These are phyloP conservation scores for Apiospora phragmitis DNA, from an alignment of 2,329 filamentous ascomycete genomes.

Conservation along the genomic window DNA sequence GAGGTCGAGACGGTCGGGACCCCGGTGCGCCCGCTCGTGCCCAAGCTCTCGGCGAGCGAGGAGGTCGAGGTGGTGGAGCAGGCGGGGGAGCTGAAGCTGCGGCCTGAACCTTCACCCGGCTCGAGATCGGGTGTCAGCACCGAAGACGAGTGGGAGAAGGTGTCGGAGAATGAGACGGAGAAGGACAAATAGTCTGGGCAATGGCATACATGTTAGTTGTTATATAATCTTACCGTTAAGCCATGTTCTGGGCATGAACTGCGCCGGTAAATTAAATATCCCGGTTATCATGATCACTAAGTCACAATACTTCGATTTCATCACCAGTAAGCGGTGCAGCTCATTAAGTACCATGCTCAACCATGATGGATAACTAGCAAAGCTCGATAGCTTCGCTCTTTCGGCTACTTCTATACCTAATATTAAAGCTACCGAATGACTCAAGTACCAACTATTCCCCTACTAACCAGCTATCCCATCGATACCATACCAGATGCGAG, in stretches of 20 bases:
- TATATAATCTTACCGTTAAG: not conserved
- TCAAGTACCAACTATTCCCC: not conserved
- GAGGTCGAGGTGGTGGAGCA: slow-evolving; percentile 46
- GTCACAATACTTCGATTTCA: not conserved
- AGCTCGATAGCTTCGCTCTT: not conserved
- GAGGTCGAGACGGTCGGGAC: slow-evolving; percentile 46
- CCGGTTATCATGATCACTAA: not conserved
- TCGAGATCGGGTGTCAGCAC: slow-evolving; percentile 68
- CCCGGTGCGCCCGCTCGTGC: slow-evolving; percentile 18
- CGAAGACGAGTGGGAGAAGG: slow-evolving; percentile 97
- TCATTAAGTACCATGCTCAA: not conserved
- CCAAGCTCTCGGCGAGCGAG: slow-evolving; percentile 33
- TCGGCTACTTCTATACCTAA: not conserved
- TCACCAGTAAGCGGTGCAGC: not conserved
- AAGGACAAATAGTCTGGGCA: slow-evolving; percentile 49
- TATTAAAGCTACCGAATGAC: not conserved
- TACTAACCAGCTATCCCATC: not conserved
- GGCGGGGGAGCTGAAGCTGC: slow-evolving; percentile 51
- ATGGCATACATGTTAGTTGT: not conserved
- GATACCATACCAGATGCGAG: too few relatives aligned
- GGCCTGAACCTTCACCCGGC: slow-evolving; percentile 39
- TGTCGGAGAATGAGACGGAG: slow-evolving; percentile 70
- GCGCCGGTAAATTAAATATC: not conserved
- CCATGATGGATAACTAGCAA: not conserved
- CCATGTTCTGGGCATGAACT: not conserved